These are phyloP conservation scores for Beauveria caledonica DNA, from an alignment of 2,329 filamentous ascomycete species.

Conservation along the genomic window DNA sequence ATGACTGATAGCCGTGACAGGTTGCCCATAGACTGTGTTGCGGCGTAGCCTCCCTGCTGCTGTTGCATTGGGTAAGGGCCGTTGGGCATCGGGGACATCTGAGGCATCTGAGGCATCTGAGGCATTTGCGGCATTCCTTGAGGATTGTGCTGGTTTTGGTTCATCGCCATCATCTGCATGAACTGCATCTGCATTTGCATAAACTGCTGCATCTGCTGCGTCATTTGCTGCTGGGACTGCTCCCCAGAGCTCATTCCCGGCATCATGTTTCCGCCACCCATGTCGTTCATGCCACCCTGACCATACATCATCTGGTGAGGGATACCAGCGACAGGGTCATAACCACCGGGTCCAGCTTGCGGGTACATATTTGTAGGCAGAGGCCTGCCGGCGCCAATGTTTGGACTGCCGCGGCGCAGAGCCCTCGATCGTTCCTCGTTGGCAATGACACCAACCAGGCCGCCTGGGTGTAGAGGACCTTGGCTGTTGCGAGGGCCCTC, in stretches of 20 bases:
- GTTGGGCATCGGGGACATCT: constrained; percentile 25
- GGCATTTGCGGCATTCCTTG: constrained; percentile 23
- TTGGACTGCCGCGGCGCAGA: constrained; percentile 70
- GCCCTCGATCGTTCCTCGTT: constrained; percentile 74
- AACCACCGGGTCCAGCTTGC: constrained; percentile 28
- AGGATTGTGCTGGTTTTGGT: constrained; percentile 22
- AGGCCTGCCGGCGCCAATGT: constrained; percentile 44
- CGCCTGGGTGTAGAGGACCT: constrained; percentile 53
- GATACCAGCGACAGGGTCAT: constrained; percentile 42
- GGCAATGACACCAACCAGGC: constrained; percentile 81
- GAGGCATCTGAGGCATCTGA: constrained; percentile 18
- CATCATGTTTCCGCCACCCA: constrained; percentile 17
- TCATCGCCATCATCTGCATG: constrained; percentile 69
- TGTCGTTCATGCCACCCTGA: constrained; percentile 23
- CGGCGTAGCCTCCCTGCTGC: constrained; percentile 20
- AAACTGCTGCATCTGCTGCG: constrained; percentile 76
- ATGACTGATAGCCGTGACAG: constrained; percentile 39
- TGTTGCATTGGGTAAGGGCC: constrained; percentile 18
- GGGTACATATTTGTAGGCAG: constrained; percentile 26
- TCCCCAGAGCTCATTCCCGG: constrained; percentile 51
- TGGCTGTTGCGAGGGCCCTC: constrained; percentile 36
- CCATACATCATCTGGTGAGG: constrained; percentile 36
- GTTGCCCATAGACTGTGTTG: constrained; percentile 36
- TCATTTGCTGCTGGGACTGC: constrained; percentile 71
- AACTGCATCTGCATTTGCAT: constrained; percentile 95